phyloP scores from a whole-genome alignment of 306 rosid genomes.

The Inga leiocalycina region DNA sequence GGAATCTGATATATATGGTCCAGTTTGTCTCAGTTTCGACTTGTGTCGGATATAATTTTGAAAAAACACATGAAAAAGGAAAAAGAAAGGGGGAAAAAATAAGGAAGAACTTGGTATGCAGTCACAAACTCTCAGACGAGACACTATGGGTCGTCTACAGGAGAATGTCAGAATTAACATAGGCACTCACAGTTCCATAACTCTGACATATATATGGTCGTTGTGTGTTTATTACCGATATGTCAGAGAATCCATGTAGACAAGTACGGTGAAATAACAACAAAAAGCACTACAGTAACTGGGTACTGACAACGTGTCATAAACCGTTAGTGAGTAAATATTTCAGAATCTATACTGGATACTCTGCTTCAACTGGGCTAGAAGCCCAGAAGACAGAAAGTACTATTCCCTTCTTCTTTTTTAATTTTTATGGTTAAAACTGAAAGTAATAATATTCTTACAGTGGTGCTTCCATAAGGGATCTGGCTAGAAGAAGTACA shows the following conservation, averaged over 20 bases:
- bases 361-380: neutral
- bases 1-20: constrained; percentile 40
- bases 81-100: neutral
- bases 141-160: constrained; percentile 21
- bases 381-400: too few species aligned
- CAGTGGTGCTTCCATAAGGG: neutral
- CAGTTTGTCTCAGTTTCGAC: constrained; percentile 26
- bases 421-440: neutral
- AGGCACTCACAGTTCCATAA: constrained; percentile 12
- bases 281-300: neutral
- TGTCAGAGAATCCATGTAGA: constrained; percentile 30
- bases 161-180: constrained; percentile 40
- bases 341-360: neutral
- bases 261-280: neutral
- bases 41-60: constrained; percentile 20
- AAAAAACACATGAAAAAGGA: constrained; percentile 12
- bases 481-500: constrained; percentile 3
- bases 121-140: neutral
- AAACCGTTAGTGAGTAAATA: constrained; percentile 11
- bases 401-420: too few species aligned
- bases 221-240: neutral
- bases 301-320: neutral
- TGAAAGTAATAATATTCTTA: neutral
- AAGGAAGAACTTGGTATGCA: neutral
- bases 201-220: constrained; percentile 10